Percentiles rank a stretch among this genome's conserved stretches.
Evolutionary conservation across 2,329 filamentous ascomycete genomes (phyloP).

Genomic region (Raffaelea ambrosiae): DNA sequence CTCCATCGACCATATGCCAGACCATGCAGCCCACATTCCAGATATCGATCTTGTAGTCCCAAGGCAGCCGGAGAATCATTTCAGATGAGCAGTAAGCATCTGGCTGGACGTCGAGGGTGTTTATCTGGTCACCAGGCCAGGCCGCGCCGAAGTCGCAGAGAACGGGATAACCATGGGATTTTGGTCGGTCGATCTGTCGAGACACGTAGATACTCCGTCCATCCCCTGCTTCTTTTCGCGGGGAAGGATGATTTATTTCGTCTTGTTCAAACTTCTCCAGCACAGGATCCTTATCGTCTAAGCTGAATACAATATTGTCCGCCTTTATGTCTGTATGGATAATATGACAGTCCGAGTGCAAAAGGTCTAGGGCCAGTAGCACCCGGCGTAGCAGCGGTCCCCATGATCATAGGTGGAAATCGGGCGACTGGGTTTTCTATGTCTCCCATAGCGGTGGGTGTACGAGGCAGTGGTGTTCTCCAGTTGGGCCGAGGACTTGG

Average conservation of each 20-base stretch:
- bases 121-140: neutral
- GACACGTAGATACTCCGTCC: neutral
- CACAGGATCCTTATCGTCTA: neutral
- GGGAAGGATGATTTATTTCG: neutral
- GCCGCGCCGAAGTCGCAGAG: neutral
- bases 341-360: neutral
- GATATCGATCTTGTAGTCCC: slow-evolving; percentile 1
- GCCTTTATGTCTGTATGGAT: neutral
- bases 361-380: neutral
- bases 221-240: neutral
- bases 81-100: neutral
- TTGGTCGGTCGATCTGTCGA: neutral
- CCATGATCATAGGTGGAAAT: neutral
- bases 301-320: neutral
- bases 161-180: neutral
- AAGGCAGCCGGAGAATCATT: neutral
- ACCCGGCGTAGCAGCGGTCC: neutral
- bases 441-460: neutral
- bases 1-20: neutral
- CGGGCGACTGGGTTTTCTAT: neutral
- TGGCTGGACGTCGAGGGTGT: neutral
- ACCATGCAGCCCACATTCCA: slow-evolving; percentile 3
- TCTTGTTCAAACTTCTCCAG: neutral
- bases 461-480: neutral
- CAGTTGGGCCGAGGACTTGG: neutral